Percentiles rank a stretch among this genome's conserved stretches.
Conservation (phyloP, 805 yeast genomes). For the Hanseniaspora opuntiae region DNA sequence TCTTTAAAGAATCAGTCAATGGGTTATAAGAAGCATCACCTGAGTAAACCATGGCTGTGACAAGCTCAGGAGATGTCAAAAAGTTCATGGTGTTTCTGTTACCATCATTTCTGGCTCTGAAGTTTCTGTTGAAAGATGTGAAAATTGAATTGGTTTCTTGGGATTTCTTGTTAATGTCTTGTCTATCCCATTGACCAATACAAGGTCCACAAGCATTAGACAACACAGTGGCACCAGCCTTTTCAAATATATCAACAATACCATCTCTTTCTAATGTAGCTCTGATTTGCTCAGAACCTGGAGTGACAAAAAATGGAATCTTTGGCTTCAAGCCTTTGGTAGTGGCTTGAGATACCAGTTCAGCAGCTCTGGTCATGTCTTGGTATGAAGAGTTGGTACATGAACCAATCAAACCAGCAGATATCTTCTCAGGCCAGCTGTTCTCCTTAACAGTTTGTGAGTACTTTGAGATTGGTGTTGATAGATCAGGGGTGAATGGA, state of each 20-base stretch:
- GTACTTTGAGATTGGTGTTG: constrained; percentile 80
- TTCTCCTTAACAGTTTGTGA: constrained; percentile 55
- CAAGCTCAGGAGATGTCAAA: constrained; percentile 96
- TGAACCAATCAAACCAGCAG: constrained; percentile 93
- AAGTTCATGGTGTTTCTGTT: constrained; percentile 95
- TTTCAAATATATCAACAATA: constrained; percentile 61
- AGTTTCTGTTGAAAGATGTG: constrained; percentile 94
- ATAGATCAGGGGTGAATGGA: constrained; percentile 95
- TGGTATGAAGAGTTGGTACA: constrained; percentile 97
- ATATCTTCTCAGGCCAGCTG: constrained; percentile 74
- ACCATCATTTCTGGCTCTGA: constrained; percentile 96
- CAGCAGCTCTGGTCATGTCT: constrained; percentile 94
- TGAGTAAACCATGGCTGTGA: constrained; percentile 90
- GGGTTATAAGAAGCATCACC: constrained; percentile 92
- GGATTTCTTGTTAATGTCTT: constrained; percentile 52
- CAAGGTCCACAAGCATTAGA: constrained; percentile 99
- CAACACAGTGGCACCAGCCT: constrained; percentile 79
- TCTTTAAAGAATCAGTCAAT: constrained; percentile 64
- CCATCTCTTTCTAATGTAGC: constrained; percentile 97
- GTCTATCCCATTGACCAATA: constrained; percentile 98
- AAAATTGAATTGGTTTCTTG: constrained; percentile 74
- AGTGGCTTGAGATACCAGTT: constrained; percentile 77
- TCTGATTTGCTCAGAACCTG: constrained; percentile 96
- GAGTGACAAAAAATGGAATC: constrained; percentile 86
- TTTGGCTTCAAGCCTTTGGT: constrained; percentile 77